phyloP scores from a whole-genome alignment of 495 filamentous ascomycete genomes.

The Chaetomium tenue region DNA sequence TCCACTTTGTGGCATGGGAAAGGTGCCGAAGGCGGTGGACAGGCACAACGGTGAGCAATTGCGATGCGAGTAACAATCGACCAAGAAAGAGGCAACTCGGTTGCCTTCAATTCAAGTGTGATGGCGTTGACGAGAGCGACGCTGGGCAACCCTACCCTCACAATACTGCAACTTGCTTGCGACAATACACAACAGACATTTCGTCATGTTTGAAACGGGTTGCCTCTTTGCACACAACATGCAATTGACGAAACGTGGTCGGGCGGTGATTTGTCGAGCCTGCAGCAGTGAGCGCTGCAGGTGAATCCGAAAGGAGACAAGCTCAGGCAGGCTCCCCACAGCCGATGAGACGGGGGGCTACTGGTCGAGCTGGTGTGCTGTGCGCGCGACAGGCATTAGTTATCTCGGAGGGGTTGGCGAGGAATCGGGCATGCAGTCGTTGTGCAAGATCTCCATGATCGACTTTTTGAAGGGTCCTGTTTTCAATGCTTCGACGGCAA shows the following conservation, averaged over 20 bases:
- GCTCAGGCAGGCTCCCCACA: constrained; percentile 25
- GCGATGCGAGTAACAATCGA: not conserved
- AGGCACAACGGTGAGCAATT: not conserved
- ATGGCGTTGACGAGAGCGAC: constrained; percentile 1
- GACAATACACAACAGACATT: constrained; percentile 8
- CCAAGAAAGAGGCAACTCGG: not conserved
- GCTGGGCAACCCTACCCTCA: not conserved
- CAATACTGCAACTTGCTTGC: not conserved
- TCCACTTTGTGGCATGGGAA: not conserved
- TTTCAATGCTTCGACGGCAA: constrained; percentile 20
- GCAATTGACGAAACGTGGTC: constrained; percentile 24
- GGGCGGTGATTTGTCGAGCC: constrained; percentile 27
- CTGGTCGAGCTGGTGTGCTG: too few species aligned
- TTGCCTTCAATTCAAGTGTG: not conserved
- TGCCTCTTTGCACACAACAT: constrained; percentile 17
- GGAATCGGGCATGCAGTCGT: constrained; percentile 5
- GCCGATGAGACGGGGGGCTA: constrained; percentile 25
- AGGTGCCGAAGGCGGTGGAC: constrained; percentile 9
- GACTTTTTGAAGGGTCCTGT: constrained; percentile 13
- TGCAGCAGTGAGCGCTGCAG: constrained; percentile 28
- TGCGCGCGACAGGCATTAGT: constrained; percentile 21
- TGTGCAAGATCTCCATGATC: constrained; percentile 34
- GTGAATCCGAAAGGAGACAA: constrained; percentile 30
- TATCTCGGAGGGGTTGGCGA: constrained; percentile 11
- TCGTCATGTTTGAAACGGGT: constrained; percentile 20